Percentiles rank a stretch among this genome's conserved stretches.
These are phyloP conservation scores for Talaromyces rugulosus DNA, from an alignment of 2,329 filamentous ascomycete species.

Conservation along the genomic window DNA sequence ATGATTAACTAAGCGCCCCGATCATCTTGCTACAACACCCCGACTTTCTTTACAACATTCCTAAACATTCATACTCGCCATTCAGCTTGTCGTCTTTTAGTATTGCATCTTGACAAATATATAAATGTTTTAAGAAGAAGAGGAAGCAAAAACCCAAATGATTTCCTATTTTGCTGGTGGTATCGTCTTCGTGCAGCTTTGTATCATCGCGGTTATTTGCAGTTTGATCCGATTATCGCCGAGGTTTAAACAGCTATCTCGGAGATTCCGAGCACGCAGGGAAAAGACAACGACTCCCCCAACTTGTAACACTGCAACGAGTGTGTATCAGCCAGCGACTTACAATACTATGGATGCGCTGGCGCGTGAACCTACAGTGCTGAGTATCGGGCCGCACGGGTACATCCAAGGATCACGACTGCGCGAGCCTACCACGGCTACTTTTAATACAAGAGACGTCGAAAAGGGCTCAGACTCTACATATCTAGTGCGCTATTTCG, in stretches of 20 bases:
- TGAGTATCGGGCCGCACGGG: constrained; percentile 37
- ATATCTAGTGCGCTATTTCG: constrained; percentile 44
- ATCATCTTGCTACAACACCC: no score
- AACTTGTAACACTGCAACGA: neutral
- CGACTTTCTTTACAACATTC: no score
- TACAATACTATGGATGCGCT: neutral
- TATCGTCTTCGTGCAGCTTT: neutral
- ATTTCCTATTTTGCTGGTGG: neutral
- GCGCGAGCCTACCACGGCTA: constrained; percentile 12
- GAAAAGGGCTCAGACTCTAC: neutral
- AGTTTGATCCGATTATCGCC: neutral
- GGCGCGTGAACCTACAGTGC: constrained; percentile 17
- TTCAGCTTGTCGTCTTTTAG: neutral
- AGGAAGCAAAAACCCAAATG: neutral
- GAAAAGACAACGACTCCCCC: neutral
- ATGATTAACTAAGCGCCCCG: neutral
- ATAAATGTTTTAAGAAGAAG: no score
- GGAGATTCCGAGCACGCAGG: neutral
- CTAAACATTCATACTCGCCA: neutral
- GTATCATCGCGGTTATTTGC: neutral
- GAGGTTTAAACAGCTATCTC: neutral
- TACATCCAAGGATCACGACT: constrained; percentile 49
- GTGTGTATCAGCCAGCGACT: neutral
- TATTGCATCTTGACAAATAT: neutral
- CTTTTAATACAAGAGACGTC: neutral